A percentile compares a stretch with the other conserved stretches of the same genome.
Evolutionary conservation across 208 protist genomes (phyloP).

Genomic region (Leishmania gerbilli): DNA sequence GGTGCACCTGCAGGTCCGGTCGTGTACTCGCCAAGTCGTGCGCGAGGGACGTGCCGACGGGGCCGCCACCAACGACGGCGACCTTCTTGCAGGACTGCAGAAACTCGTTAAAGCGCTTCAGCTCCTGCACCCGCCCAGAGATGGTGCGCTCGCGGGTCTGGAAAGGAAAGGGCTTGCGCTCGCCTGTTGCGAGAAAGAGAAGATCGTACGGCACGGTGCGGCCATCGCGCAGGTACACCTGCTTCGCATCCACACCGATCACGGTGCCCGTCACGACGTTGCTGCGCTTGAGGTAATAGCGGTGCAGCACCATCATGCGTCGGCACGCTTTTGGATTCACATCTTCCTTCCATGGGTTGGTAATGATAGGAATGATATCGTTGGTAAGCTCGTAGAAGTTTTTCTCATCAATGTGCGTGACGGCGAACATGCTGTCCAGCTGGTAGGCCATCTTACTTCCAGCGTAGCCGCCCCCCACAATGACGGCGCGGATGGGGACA

Average conservation of each 20-base stretch:
- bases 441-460: conserved; percentile 76
- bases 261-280: conserved; percentile 89
- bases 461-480: conserved; percentile 85
- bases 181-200: conserved; percentile 75
- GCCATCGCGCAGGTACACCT: conserved; percentile 71
- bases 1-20: conserved; percentile 70
- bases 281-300: conserved; percentile 85
- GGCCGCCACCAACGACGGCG: conserved; percentile 83
- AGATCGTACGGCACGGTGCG: conserved; percentile 79
- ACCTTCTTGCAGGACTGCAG: conserved; percentile 74
- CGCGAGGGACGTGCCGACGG: conserved; percentile 74
- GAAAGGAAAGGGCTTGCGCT: conserved; percentile 84
- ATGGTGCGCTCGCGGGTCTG: conserved; percentile 68
- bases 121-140: conserved; percentile 74
- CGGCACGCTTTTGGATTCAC: conserved; percentile 70
- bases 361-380: conserved; percentile 77
- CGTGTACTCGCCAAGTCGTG: conserved; percentile 59
- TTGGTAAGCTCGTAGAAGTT: conserved; percentile 89
- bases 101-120: conserved; percentile 77
- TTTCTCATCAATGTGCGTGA: conserved; percentile 89
- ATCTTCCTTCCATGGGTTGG: conserved; percentile 63
- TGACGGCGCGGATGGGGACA: conserved; percentile 67
- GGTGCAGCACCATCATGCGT: conserved; percentile 77
- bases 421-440: conserved; percentile 87
- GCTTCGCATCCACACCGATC: conserved; percentile 58